These are phyloP conservation scores for Suillus luteus DNA, from an alignment of 768 basidiomycete genomes.

Conservation along the genomic window DNA sequence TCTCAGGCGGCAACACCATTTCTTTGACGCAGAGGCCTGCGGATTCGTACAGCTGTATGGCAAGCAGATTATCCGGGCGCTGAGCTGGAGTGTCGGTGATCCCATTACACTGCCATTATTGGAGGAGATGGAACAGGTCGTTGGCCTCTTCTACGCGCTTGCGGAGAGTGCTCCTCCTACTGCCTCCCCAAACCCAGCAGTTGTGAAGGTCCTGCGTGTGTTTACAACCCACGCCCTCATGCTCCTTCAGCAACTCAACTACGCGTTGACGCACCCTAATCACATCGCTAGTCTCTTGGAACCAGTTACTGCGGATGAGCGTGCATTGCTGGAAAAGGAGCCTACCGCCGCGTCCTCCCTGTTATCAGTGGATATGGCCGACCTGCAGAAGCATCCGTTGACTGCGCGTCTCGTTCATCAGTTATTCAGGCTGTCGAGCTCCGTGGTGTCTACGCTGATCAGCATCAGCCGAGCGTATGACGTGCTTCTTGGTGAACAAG, in stretches of 20 bases:
- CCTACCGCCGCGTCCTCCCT: conserved; percentile 33
- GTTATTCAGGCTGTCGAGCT: conserved; percentile 69
- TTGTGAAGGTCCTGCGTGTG: conserved; percentile 64
- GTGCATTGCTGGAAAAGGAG: conserved; percentile 67
- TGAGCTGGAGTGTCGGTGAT: conserved; percentile 83
- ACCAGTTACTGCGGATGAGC: conserved; percentile 76
- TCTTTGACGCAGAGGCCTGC: conserved; percentile 82
- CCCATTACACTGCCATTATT: conserved; percentile 74
- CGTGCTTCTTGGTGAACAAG: conserved; percentile 61
- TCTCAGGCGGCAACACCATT: conserved; percentile 66
- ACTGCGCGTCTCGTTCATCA: conserved; percentile 71
- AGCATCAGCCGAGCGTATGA: conserved; percentile 69
- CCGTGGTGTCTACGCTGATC: conserved; percentile 69
- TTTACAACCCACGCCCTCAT: conserved; percentile 70
- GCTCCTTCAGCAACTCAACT: conserved; percentile 86
- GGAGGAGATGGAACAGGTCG: conserved; percentile 82
- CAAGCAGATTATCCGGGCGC: conserved; percentile 71
- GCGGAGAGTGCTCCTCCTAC: conserved; percentile 45
- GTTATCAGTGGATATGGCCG: conserved; percentile 48
- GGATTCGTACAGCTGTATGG: conserved; percentile 86
- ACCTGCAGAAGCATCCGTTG: conserved; percentile 71
- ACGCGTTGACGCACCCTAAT: conserved; percentile 89
- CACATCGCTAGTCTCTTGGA: conserved; percentile 82
- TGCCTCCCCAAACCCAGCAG: conserved; percentile 40
- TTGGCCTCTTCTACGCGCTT: conserved; percentile 76